phyloP scores from a whole-genome alignment of 2,329 filamentous ascomycete genomes.

The Pestalotiopsis sp. region DNA sequence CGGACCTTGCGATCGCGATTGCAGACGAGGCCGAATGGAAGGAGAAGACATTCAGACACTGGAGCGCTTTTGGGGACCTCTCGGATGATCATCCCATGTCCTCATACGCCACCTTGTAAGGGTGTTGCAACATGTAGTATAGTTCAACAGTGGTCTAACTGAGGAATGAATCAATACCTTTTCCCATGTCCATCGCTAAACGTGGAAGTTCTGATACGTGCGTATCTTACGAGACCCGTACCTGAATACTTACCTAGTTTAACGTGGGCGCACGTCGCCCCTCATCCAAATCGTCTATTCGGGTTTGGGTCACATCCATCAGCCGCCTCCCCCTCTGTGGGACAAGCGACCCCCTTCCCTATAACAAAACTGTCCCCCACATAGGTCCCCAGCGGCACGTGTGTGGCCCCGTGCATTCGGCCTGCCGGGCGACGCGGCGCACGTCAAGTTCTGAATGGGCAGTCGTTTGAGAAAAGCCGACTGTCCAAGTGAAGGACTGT shows the following conservation, averaged over 20 bases:
- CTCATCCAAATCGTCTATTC: too few species aligned
- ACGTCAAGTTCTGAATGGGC: neutral
- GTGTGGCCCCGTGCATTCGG: too few species aligned
- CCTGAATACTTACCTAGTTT: too few species aligned
- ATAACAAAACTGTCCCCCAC: too few species aligned
- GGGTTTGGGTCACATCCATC: too few species aligned
- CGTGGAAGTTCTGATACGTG: too few species aligned
- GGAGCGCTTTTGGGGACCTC: slow-evolving; percentile 11
- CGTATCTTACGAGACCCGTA: too few species aligned
- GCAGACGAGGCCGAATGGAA: slow-evolving; percentile 12
- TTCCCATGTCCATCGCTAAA: too few species aligned
- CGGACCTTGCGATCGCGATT: slow-evolving; percentile 13
- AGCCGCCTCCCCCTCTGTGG: neutral
- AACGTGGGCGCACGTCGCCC: too few species aligned
- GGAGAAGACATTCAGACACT: slow-evolving; percentile 4
- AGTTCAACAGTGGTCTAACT: neutral
- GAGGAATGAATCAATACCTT: too few species aligned
- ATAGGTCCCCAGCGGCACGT: neutral
- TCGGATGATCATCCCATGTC: slow-evolving; percentile 11
- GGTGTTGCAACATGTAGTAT: neutral
- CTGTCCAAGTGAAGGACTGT: too few species aligned
- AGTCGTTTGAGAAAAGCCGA: neutral
- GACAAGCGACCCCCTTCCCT: too few species aligned
- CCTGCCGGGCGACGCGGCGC: neutral
- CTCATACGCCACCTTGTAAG: neutral